Percentiles rank a stretch among this genome's conserved stretches.
Conservation (phyloP, 768 basidiomycete species). For the Polyporus arcularius region DNA sequence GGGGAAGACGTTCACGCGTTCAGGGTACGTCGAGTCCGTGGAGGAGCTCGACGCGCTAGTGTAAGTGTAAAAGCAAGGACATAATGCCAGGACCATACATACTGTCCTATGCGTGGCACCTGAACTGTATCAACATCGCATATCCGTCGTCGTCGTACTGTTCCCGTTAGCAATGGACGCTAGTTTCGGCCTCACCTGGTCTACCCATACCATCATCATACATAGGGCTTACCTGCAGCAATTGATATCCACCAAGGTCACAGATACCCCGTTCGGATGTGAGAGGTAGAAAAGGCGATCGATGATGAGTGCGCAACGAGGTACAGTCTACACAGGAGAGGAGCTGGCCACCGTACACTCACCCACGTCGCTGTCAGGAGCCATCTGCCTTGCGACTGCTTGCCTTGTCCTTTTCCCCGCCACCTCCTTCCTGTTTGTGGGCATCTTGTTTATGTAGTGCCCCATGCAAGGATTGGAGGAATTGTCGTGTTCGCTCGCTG, state of each 20-base stretch:
- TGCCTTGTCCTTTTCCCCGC: conserved; percentile 2
- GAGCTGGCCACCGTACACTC: conserved; percentile 9
- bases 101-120: not conserved
- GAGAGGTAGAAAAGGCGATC: not conserved
- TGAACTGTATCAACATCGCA: conserved; percentile 21
- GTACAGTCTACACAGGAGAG: conserved; percentile 9
- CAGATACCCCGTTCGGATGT: not conserved
- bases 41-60: conserved; percentile 74
- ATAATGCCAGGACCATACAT: not conserved
- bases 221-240: not conserved
- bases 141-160: conserved; percentile 15
- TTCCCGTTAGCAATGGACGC: conserved; percentile 14
- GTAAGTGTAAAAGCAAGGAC: conserved; percentile 33
- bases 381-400: conserved; percentile 18
- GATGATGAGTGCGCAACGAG: conserved; percentile 6
- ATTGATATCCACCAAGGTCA: not conserved
- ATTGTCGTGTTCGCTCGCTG: conserved; percentile 77
- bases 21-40: conserved; percentile 63
- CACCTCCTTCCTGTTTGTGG: not conserved
- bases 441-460: conserved; percentile 11
- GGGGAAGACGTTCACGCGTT: conserved; percentile 77
- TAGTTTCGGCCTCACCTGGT: not conserved
- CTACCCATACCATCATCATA: not conserved
- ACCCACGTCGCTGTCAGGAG: conserved; percentile 19
- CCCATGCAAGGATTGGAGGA: conserved; percentile 17